Evolutionary conservation across 139 green algal genomes (phyloP).

Genomic region (Chlorella vulgaris): DNA sequence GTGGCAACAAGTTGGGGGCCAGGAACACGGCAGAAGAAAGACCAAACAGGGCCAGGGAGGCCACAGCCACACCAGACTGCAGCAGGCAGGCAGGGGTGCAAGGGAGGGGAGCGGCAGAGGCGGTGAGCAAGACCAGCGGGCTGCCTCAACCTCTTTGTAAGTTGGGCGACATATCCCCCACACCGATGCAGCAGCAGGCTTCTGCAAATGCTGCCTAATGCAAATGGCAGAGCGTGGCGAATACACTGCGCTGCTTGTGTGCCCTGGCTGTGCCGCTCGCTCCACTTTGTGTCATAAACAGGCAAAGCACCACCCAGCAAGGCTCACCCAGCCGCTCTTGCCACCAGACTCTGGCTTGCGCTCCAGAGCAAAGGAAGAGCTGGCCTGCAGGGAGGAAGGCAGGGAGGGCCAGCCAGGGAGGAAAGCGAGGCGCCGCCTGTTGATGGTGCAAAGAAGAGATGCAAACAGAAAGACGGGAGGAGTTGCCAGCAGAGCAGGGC

Average conservation of each 20-base stretch:
- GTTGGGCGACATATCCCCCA: too few species aligned
- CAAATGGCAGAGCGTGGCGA: not conserved
- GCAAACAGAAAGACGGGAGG: not conserved
- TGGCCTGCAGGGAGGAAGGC: not conserved
- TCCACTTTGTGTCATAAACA: too few species aligned
- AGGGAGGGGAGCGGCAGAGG: too few species aligned
- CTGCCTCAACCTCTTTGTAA: not conserved
- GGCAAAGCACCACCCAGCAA: not conserved
- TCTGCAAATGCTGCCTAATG: not conserved
- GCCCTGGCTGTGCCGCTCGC: too few species aligned
- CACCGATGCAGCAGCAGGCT: too few species aligned
- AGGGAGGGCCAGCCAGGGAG: not conserved
- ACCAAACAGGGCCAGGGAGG: not conserved
- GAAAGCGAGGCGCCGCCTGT: not conserved
- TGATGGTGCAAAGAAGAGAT: not conserved
- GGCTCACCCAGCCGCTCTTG: slow-evolving; percentile 4
- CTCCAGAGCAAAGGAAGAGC: not conserved
- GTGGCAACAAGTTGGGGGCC: not conserved
- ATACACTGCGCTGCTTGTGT: not conserved
- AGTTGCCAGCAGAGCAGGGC: too few species aligned
- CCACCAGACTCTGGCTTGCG: not conserved
- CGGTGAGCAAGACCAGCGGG: too few species aligned
- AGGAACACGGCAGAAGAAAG: not conserved
- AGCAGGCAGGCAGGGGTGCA: not conserved
- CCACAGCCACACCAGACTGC: not conserved